Conservation (phyloP, 768 basidiomycete species). For the Leucosporidium scottii region DNA sequence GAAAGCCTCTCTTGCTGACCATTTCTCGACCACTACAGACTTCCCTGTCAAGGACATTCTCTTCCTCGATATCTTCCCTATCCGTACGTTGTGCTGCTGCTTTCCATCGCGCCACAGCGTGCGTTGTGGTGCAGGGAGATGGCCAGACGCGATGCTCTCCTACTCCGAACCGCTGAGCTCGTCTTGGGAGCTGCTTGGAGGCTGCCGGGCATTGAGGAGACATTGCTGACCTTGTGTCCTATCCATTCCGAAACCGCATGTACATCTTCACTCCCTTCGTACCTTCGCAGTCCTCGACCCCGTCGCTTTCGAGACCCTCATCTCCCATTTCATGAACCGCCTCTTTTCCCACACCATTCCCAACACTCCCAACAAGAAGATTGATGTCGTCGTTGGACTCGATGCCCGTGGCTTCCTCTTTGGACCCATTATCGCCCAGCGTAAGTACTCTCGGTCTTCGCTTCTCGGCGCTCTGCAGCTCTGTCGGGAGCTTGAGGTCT, state of each 20-base stretch:
- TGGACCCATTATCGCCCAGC: conserved; percentile 81
- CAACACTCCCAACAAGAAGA: conserved; percentile 34
- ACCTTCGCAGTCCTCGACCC: conserved; percentile 52
- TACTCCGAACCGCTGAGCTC: too few species aligned
- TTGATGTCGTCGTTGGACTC: conserved; percentile 83
- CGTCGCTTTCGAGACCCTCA: conserved; percentile 63
- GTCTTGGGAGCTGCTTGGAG: too few species aligned
- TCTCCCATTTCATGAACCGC: conserved; percentile 80
- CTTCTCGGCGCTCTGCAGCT: too few species aligned
- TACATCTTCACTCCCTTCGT: too few species aligned
- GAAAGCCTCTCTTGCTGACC: background rate
- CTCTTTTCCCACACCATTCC: conserved; percentile 70
- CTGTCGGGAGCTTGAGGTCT: too few species aligned
- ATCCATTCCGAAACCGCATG: conserved; percentile 39
- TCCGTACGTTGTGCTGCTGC: conserved; percentile 42
- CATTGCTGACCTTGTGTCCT: too few species aligned
- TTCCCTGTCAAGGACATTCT: conserved; percentile 87
- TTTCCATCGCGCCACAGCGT: too few species aligned
- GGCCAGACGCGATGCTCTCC: too few species aligned
- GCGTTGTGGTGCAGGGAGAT: too few species aligned
- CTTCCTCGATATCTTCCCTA: conserved; percentile 89
- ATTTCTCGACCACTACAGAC: conserved; percentile 43
- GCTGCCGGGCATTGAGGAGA: too few species aligned
- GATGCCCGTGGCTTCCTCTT: conserved; percentile 93
- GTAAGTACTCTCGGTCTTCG: conserved; percentile 38